Evolutionary conservation across 2,329 filamentous ascomycete genomes (phyloP).

Genomic region (Xylariaceae sp.): DNA sequence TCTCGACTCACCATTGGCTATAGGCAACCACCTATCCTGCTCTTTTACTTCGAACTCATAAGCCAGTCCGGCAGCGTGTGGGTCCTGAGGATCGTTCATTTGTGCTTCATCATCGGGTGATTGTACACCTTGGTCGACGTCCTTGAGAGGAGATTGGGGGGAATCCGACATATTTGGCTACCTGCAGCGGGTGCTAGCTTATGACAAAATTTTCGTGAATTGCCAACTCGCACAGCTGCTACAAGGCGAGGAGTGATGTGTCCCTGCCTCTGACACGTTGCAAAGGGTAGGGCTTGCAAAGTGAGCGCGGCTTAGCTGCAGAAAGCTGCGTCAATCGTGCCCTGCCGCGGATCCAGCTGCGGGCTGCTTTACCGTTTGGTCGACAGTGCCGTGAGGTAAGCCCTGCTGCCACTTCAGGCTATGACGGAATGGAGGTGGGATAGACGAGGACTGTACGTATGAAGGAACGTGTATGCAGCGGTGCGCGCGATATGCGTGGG

Average conservation of each 20-base stretch:
- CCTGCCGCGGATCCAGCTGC: conserved; percentile 33
- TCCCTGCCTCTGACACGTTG: conserved; percentile 58
- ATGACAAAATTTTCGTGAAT: conserved; percentile 55
- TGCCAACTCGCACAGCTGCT: conserved; percentile 56
- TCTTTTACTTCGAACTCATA: conserved; percentile 99
- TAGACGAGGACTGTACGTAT: conserved; percentile 16
- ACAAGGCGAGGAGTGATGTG: conserved; percentile 52
- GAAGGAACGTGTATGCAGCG: conserved; percentile 19
- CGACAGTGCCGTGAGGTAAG: conserved; percentile 29
- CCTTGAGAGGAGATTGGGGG: conserved; percentile 85
- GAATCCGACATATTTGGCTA: conserved; percentile 89
- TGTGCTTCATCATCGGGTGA: conserved; percentile 91
- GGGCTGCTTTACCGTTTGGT: conserved; percentile 27
- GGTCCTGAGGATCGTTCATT: conserved; percentile 84
- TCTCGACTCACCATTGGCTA: conserved; percentile 94
- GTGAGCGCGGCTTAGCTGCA: conserved; percentile 51
- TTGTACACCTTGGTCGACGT: conserved; percentile 89
- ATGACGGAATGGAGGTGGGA: conserved; percentile 39
- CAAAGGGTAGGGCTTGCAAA: conserved; percentile 54
- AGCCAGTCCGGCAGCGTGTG: conserved; percentile 71
- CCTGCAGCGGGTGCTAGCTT: conserved; percentile 64
- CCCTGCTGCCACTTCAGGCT: conserved; percentile 45
- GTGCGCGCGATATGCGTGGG: conserved; percentile 8
- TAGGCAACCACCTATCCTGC: conserved; percentile 98
- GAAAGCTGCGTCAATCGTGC: conserved; percentile 52